phyloP scores from a whole-genome alignment of 2,329 filamentous ascomycete genomes.

The Fusarium austroafricanum region DNA sequence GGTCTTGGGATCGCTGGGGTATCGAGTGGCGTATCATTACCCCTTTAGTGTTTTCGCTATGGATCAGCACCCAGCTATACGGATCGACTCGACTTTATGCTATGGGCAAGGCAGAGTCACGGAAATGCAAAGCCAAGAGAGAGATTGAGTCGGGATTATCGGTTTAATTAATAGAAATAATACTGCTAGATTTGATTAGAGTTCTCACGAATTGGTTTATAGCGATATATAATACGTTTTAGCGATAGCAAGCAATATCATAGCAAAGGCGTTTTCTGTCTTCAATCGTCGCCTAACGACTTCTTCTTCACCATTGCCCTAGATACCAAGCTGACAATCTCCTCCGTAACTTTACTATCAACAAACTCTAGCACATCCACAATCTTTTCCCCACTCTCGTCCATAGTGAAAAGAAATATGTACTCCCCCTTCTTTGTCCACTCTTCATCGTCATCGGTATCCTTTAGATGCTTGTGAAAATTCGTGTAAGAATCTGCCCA shows the following conservation, averaged over 20 bases:
- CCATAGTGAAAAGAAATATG: not conserved
- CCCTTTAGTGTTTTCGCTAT: constrained; percentile 1
- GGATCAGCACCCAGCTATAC: constrained; percentile 18
- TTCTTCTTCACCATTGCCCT: not conserved
- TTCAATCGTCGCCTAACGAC: accelerated
- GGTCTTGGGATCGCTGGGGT: constrained; percentile 7
- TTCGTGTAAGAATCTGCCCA: not conserved
- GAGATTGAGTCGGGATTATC: not conserved
- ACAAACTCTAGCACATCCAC: not conserved
- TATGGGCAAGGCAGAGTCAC: constrained; percentile 9
- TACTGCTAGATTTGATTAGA: no score
- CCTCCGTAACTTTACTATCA: not conserved
- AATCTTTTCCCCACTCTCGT: not conserved
- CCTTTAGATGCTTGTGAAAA: not conserved
- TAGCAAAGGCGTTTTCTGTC: no score
- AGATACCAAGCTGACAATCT: not conserved
- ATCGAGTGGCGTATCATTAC: constrained; percentile 5
- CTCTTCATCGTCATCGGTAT: not conserved
- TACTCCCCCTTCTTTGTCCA: not conserved
- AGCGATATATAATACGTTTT: no score
- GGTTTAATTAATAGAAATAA: no score
- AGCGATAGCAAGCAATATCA: no score
- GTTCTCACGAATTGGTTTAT: no score
- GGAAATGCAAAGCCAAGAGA: not conserved
- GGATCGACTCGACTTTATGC: constrained; percentile 8